Percentiles rank a stretch among this genome's conserved stretches.
Conservation (phyloP, 73 alveolate species). For the Tetrahymena elliotti region DNA sequence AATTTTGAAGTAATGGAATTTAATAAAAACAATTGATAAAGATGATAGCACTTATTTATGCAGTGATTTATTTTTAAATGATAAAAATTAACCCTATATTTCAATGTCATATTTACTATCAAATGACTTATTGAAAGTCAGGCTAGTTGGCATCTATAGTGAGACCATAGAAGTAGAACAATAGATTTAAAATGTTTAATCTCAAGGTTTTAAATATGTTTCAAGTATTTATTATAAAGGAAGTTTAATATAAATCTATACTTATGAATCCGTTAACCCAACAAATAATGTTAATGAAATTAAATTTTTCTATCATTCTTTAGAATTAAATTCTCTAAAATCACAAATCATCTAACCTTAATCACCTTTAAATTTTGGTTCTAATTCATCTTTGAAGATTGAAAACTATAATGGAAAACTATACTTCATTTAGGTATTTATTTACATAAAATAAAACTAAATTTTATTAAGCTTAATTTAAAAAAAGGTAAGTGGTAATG, state of each 20-base stretch:
- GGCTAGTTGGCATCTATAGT: neutral
- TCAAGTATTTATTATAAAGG: neutral
- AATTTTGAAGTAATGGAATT: neutral
- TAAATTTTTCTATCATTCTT: neutral
- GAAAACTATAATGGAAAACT: neutral
- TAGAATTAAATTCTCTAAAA: neutral
- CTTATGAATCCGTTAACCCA: neutral
- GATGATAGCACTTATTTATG: neutral
- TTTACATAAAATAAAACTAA: neutral
- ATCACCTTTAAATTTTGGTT: neutral
- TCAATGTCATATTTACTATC: neutral
- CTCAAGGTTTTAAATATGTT: neutral
- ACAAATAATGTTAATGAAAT: neutral
- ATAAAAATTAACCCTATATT: neutral
- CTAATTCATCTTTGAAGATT: neutral
- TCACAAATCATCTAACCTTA: neutral
- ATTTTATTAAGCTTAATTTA: neutral
- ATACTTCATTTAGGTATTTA: neutral
- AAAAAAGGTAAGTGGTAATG: neutral
- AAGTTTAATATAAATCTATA: neutral
- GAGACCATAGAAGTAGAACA: neutral
- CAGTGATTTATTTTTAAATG: neutral
- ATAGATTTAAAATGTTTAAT: neutral
- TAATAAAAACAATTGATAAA: neutral
- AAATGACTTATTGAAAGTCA: neutral